A percentile compares a stretch with the other conserved stretches of the same genome.
phyloP scores from a whole-genome alignment of 768 basidiomycete species.

The Tricholoma terreum region DNA sequence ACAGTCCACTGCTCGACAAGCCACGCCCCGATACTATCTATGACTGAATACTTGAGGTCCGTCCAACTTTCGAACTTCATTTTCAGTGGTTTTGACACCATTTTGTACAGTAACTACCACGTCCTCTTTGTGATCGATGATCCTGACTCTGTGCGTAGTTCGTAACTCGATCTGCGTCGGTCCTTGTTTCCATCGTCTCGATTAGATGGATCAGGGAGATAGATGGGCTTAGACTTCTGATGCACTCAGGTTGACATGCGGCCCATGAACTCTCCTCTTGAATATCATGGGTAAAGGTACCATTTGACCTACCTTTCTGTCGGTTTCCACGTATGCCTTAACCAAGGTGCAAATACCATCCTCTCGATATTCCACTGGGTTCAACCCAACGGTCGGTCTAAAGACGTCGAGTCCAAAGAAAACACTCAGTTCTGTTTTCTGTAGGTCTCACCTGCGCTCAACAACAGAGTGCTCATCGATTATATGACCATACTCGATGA shows the following conservation, averaged over 20 bases:
- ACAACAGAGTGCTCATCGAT: conserved; percentile 14
- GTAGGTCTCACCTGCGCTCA: conserved; percentile 7
- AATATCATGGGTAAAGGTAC: conserved; percentile 8
- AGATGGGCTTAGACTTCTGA: conserved; percentile 25
- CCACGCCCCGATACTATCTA: too few relatives aligned
- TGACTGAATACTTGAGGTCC: too few relatives aligned
- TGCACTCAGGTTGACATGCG: conserved; percentile 25
- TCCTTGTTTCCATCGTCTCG: neutral
- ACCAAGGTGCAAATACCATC: conserved; percentile 17
- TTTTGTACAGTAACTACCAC: conserved; percentile 21
- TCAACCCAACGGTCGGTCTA: conserved; percentile 9
- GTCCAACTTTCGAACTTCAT: too few relatives aligned
- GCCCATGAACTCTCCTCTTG: conserved; percentile 22
- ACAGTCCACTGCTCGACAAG: too few relatives aligned
- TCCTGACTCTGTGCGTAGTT: conserved; percentile 22
- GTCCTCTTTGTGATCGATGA: conserved; percentile 28
- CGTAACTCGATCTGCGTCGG: neutral
- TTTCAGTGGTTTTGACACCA: too few relatives aligned
- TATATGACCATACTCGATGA: conserved; percentile 22
- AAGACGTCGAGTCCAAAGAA: neutral
- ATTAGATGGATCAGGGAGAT: conserved; percentile 18
- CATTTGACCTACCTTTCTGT: neutral
- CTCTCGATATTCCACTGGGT: conserved; percentile 17
- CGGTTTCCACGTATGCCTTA: neutral
- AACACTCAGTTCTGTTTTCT: neutral